These are phyloP conservation scores for Karstenula rhodostoma DNA, from an alignment of 2,329 filamentous ascomycete species.

Conservation along the genomic window DNA sequence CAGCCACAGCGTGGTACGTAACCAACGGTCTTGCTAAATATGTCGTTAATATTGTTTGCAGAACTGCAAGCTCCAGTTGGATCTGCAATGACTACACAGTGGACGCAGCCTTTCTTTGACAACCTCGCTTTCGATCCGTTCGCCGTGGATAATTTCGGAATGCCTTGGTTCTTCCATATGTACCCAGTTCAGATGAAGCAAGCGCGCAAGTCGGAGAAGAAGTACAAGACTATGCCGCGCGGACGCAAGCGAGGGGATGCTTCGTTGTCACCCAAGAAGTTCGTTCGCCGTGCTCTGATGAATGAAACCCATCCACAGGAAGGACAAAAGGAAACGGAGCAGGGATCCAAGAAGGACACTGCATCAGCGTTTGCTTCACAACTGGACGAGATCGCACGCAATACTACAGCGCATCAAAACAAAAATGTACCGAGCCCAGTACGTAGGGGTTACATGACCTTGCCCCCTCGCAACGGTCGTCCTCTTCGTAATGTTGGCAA, in stretches of 20 bases:
- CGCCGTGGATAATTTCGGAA: conserved; percentile 33
- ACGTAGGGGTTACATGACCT: conserved; percentile 10
- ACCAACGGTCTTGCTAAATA: not conserved
- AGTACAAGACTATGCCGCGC: conserved; percentile 20
- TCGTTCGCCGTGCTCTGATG: not conserved
- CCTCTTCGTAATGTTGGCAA: conserved; percentile 25
- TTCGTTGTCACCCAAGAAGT: conserved; percentile 2
- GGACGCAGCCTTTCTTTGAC: conserved; percentile 3
- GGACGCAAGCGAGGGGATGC: conserved; percentile 15
- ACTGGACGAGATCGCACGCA: conserved; percentile 20
- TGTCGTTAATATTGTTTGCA: not conserved
- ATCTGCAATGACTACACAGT: not conserved
- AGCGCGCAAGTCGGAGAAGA: conserved; percentile 22
- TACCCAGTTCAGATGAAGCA: conserved; percentile 34
- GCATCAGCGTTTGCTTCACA: conserved; percentile 6
- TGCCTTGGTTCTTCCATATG: conserved; percentile 43
- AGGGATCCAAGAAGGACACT: not conserved
- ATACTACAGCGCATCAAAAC: conserved; percentile 9
- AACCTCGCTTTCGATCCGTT: conserved; percentile 26
- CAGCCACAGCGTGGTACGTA: conserved; percentile 5
- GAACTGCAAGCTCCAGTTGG: not conserved
- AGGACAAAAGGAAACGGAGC: not conserved
- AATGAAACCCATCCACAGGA: conserved; percentile 20
- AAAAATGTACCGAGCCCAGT: not conserved
- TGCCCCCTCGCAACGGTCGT: conserved; percentile 18